phyloP scores from a whole-genome alignment of 768 basidiomycete genomes.

The Kwoniella dendrophila region DNA sequence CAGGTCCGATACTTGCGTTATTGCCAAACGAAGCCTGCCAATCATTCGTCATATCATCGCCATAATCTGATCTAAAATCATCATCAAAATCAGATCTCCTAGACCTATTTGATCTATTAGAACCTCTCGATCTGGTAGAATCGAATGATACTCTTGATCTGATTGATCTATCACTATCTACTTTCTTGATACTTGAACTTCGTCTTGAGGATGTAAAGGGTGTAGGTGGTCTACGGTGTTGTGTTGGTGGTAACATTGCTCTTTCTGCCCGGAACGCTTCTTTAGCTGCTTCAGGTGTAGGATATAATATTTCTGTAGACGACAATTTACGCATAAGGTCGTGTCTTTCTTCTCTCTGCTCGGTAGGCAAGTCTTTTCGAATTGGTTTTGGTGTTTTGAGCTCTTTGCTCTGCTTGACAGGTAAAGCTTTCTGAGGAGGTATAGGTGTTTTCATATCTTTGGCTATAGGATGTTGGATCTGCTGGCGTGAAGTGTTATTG shows the following conservation, averaged over 20 bases:
- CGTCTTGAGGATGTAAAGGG: conserved; percentile 30
- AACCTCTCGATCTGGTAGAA: conserved; percentile 18
- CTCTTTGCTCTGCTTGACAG: not conserved
- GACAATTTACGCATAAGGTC: conserved; percentile 24
- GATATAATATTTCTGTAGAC: conserved; percentile 35
- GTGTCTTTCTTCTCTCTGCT: conserved; percentile 12
- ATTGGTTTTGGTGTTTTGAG: conserved; percentile 7
- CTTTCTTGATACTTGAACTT: not conserved
- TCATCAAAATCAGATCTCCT: conserved; percentile 3
- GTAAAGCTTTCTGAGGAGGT: not conserved
- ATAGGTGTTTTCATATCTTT: not conserved
- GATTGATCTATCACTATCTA: conserved; percentile 21
- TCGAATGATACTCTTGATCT: conserved; percentile 39
- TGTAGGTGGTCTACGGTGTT: conserved; percentile 39
- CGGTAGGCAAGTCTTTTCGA: not conserved
- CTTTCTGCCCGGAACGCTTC: conserved; percentile 37
- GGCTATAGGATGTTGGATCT: not conserved
- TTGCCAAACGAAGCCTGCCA: conserved; percentile 41
- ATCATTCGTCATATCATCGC: not conserved
- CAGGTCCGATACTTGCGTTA: conserved; percentile 35
- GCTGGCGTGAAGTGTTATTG: not conserved
- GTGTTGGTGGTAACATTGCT: conserved; percentile 11
- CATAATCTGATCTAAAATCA: conserved; percentile 4
- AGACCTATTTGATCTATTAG: conserved; percentile 6
- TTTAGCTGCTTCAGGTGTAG: conserved; percentile 37